Conservation (phyloP, 2,329 filamentous ascomycete species). For the Calonectria hawksworthii region DNA sequence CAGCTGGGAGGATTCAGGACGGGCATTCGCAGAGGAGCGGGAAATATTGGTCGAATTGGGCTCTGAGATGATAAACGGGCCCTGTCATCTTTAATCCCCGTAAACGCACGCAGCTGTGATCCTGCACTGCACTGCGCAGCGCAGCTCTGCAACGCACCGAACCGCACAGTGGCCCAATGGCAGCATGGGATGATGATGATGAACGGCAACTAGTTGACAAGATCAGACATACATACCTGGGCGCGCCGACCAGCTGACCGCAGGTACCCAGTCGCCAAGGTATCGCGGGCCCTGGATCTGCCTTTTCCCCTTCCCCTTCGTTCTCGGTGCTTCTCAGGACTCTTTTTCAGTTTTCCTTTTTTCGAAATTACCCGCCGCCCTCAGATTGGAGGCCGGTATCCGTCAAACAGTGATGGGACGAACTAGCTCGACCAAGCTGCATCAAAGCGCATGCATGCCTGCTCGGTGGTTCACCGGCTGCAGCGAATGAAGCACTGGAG, state of each 20-base stretch:
- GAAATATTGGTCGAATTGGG: constrained; percentile 13
- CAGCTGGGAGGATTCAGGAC: background rate
- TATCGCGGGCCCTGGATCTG: background rate
- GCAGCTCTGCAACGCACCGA: background rate
- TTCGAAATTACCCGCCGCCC: constrained; percentile 6
- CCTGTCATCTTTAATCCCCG: constrained; percentile 5
- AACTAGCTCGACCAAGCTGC: constrained; percentile 8
- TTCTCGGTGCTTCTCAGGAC: constrained; percentile 3
- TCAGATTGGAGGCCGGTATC: constrained; percentile 15
- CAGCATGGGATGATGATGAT: constrained; percentile 5
- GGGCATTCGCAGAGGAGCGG: constrained; percentile 1
- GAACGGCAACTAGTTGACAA: background rate
- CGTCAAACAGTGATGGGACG: constrained; percentile 15
- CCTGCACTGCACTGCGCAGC: too few species aligned
- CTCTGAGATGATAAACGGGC: background rate
- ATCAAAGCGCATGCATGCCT: constrained; percentile 9
- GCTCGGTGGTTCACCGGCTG: background rate
- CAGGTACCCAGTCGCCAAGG: background rate
- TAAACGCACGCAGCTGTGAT: background rate
- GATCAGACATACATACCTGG: background rate
- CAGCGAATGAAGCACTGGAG: background rate
- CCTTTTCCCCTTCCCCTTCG: background rate
- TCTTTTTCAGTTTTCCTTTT: background rate
- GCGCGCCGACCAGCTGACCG: background rate
- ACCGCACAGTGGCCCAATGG: background rate